Evolutionary conservation across 169 alveolate genomes (phyloP), one percentile per base, ranked within the genome.

Genomic region (Plasmodium malariae): DNA sequence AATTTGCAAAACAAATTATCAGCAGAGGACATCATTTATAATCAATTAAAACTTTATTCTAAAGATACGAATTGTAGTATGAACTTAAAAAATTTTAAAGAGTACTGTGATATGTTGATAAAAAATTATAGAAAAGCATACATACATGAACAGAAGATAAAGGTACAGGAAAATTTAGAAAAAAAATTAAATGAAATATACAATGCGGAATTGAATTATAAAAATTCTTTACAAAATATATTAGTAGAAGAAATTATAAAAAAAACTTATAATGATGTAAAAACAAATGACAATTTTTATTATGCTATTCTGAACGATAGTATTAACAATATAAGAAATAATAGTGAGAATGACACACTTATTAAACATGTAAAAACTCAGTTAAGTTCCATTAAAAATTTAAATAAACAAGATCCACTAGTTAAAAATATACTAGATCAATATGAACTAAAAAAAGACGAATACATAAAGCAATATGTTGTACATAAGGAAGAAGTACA

Each of bases 21-120:
- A 37, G 95, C 96, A 14, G 97, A 95, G 55, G 95, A 94, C 19
- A 93, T 95, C 30, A 92, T 95, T 21, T 95, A 95, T 88, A 71
- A 71, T 32, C 97, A 95, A 37, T 45, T 95, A 89, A 95, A 90
- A 68, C 49, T 94, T 59, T 87, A 65, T 67, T 93, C 92, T 2
- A 94, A 73, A 37, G 93, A 70, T 3, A 71, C 92, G 0, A 92
- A 94, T 70, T 87, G 93, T 89, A 89, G 87, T 24, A 78, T 85
- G 19, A 40, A 88, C 26, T 86, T 93, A 30, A 68, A 72, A n/a
- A 21, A 55, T 17, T 93, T 93, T 67, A 85, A 89, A 19, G 68
- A 60, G 2, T 92, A 91, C 34, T 48, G 63, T 34, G 11, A 37
- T 32, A 28, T 30, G 0, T 21, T 80, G n/a, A 32, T 80, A 1